These are phyloP conservation scores for Boletellus ananiceps DNA, from an alignment of 768 basidiomycete genomes.

Conservation along the genomic window DNA sequence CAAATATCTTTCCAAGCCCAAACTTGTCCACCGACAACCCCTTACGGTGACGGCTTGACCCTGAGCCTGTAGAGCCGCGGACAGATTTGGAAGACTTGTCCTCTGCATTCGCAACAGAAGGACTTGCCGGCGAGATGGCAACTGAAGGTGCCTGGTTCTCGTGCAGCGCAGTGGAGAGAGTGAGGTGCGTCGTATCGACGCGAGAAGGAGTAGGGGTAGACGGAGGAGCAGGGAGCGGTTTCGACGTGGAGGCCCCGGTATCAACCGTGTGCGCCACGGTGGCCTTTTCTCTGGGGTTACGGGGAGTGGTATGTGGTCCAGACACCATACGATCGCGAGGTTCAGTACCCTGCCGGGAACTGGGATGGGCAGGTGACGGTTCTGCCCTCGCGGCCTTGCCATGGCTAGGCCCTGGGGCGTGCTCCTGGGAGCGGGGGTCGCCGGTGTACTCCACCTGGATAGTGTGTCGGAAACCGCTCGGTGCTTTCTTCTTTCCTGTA, in stretches of 20 bases:
- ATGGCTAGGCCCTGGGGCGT: conserved; percentile 15
- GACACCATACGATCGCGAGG: conserved; percentile 19
- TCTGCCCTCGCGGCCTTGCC: conserved; percentile 20
- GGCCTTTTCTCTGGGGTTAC: conserved; percentile 16
- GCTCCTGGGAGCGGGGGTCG: conserved; percentile 38
- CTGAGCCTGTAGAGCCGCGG: conserved; percentile 35
- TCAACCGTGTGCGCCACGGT: conserved; percentile 10
- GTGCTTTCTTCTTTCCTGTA: conserved; percentile 42
- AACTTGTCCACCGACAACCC: conserved; percentile 78
- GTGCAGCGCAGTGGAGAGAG: conserved; percentile 25
- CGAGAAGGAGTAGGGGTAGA: conserved; percentile 17
- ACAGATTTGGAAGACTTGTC: conserved; percentile 29
- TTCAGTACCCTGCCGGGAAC: conserved; percentile 13
- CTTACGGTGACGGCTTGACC: conserved; percentile 53
- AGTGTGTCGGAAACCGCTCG: conserved; percentile 70
- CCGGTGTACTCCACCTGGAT: conserved; percentile 92
- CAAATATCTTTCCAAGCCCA: conserved; percentile 72
- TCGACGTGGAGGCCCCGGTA: conserved; percentile 13
- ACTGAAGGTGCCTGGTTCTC: conserved; percentile 28
- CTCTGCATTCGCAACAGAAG: conserved; percentile 32
- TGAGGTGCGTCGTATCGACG: conserved; percentile 19
- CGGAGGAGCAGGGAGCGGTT: conserved; percentile 31
- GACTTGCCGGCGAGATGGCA: conserved; percentile 40
- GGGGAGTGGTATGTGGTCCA: conserved; percentile 5
- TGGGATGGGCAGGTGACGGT: conserved; percentile 3